A percentile compares a stretch with the other conserved stretches of the same genome.
Evolutionary conservation across 257 asterid genomes (phyloP).

Genomic region (Henckelia pumila): DNA sequence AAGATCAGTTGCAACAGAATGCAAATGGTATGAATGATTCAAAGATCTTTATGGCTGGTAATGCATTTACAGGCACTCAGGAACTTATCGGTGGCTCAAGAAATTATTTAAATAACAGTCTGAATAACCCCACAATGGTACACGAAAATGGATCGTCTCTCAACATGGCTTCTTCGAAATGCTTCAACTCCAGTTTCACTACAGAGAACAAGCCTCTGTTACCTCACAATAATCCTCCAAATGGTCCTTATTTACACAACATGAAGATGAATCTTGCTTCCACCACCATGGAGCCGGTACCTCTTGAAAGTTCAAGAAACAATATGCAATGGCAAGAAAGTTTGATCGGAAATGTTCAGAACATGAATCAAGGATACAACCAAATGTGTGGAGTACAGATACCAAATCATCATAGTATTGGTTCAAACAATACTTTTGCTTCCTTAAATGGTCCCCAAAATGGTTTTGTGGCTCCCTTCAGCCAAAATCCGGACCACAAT

Average conservation of each 20-base stretch:
- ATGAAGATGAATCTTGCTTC: background rate
- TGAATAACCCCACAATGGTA: background rate
- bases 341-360: background rate
- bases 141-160: background rate
- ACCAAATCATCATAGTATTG: background rate
- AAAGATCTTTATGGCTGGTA: background rate
- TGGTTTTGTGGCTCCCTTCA: background rate
- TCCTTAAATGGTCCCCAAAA: background rate
- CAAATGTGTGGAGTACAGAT: too few relatives aligned
- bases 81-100: background rate
- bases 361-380: background rate
- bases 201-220: background rate
- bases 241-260: background rate
- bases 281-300: background rate
- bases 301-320: background rate
- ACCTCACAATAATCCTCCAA: background rate
- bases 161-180: background rate
- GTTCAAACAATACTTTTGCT: background rate
- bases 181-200: background rate
- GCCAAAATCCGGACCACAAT: background rate
- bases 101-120: background rate
- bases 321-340: background rate
- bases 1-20: conserved; percentile 64
- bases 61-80: background rate
- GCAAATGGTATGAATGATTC: background rate